Base-by-base conservation (phyloP, 2,329 filamentous ascomycete genomes). In the Aspergillus texensis region DNA sequence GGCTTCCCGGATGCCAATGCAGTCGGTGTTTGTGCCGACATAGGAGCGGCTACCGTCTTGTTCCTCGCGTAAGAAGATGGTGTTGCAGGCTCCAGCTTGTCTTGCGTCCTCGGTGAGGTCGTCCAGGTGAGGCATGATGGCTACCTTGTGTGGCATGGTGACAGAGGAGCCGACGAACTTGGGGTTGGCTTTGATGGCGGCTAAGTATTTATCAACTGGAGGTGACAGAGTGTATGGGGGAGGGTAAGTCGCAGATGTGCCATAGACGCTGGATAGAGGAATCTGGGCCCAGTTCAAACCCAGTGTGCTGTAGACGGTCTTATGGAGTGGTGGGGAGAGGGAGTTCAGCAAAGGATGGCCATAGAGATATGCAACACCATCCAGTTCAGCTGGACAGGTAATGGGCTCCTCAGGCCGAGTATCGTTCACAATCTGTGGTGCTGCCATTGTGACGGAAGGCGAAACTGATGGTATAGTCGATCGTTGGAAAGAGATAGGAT, bases 111-210 rank as follows among this genome's bases (percentile, higher is more conserved):
- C 84, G 8, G 91, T 93, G 43, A 94, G 81, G 60, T 89, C 86
- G 72, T 94, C 91, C 10, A 94, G 84, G 69, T 92, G 83, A 0
- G 86, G 83, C 64, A 94, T 86, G 73, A 94, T 92, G 70, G 87
- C 83, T 30, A 94, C 86, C 77, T 95, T 94, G 82, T 92, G 89
- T 0, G 92, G 92, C 91, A 94, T 95, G 24, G 91, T 94, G 43
- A 94, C 88, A 4, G 89, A 88, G 26, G 89, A 87, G 60, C 89
- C 89, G 86, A 80, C 74, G 60, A 79, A 79, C 61, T 79, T 79
- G 45, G 75, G 73, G 62, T 80, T 77, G 46, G 71, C 63, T 45
- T 73, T 72, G 67, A 79, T 75, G 28, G 74, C 72, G 45, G 67
- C 67, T 6, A 80, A 65, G 65, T 76, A 79, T 34, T 68, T 74